Conservation (phyloP, 2,329 filamentous ascomycete genomes). For the Lasiodiplodia gonubiensis region DNA sequence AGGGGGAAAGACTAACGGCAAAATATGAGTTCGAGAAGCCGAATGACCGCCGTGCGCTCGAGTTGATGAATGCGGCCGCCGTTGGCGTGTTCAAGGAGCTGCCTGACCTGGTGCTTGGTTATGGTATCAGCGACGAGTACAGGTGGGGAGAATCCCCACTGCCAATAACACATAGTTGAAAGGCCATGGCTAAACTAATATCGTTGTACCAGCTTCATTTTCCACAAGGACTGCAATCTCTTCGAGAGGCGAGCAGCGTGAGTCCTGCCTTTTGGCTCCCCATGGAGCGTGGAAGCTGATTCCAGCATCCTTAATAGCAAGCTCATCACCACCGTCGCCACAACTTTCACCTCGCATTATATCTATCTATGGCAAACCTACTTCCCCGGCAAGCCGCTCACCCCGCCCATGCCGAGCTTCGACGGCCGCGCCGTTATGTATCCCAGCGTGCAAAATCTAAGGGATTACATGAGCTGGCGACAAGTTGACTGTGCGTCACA, state of each 20-base stretch:
- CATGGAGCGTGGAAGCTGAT: no score
- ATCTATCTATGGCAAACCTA: conserved; percentile 77
- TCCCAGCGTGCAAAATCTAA: conserved; percentile 78
- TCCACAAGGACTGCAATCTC: conserved; percentile 79
- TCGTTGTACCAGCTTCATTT: conserved; percentile 70
- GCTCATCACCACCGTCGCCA: conserved; percentile 86
- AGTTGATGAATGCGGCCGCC: conserved; percentile 96
- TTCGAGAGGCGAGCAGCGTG: conserved; percentile 86
- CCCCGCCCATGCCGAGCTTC: conserved; percentile 82
- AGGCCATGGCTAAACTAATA: not conserved
- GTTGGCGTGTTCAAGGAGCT: conserved; percentile 81
- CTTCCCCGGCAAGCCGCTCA: conserved; percentile 74
- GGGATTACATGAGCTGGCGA: conserved; percentile 96
- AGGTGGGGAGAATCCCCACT: no score
- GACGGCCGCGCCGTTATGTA: conserved; percentile 92
- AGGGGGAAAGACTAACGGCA: conserved; percentile 69
- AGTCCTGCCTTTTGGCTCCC: conserved; percentile 1
- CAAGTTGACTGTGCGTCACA: conserved; percentile 83
- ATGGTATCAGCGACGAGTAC: conserved; percentile 94
- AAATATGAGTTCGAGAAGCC: conserved; percentile 90
- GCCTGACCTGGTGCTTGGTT: conserved; percentile 84
- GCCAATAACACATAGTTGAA: no score
- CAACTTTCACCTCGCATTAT: conserved; percentile 92
- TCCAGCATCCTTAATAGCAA: conserved; percentile 63
- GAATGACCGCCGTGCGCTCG: conserved; percentile 83